These are phyloP conservation scores for Volvariella surrecta DNA, from an alignment of 1,284 basidiomycete genomes.

Conservation along the genomic window DNA sequence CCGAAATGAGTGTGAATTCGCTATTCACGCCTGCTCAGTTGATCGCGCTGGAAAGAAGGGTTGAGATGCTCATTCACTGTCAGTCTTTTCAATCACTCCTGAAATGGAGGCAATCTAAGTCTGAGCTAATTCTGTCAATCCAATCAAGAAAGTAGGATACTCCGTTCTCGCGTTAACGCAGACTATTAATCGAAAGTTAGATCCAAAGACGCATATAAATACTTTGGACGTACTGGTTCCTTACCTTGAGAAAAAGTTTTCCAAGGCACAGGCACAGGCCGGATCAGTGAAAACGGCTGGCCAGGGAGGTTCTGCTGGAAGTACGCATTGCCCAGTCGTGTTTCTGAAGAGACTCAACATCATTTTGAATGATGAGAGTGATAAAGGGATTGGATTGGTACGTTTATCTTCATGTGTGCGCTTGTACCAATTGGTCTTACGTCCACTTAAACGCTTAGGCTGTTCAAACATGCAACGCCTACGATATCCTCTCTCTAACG, in stretches of 20 bases:
- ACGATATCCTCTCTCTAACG: slow-evolving; percentile 69
- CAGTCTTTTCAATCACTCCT: slow-evolving; percentile 12
- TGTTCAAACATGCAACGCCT: slow-evolving; percentile 44
- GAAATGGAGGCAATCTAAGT: too few species aligned
- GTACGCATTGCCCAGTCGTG: slow-evolving; percentile 34
- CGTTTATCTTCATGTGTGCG: slow-evolving; percentile 13
- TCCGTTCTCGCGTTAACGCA: slow-evolving; percentile 68
- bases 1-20: background rate
- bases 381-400: slow-evolving; percentile 75
- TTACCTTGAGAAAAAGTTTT: slow-evolving; percentile 40
- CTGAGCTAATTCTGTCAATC: background rate
- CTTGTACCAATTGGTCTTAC: slow-evolving; percentile 2
- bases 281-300: background rate
- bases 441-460: slow-evolving; percentile 14
- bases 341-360: slow-evolving; percentile 67
- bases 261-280: too few species aligned
- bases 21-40: slow-evolving; percentile 34
- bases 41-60: slow-evolving; percentile 32
- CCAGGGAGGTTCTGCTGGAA: background rate
- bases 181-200: slow-evolving; percentile 56
- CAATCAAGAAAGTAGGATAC: slow-evolving; percentile 66
- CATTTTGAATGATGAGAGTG: slow-evolving; percentile 66
- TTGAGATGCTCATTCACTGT: slow-evolving; percentile 51
- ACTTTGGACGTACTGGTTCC: slow-evolving; percentile 42
- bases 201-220: slow-evolving; percentile 59